Conservation (phyloP, 2,329 filamentous ascomycete genomes). For the Dothideomycetes sp. region DNA sequence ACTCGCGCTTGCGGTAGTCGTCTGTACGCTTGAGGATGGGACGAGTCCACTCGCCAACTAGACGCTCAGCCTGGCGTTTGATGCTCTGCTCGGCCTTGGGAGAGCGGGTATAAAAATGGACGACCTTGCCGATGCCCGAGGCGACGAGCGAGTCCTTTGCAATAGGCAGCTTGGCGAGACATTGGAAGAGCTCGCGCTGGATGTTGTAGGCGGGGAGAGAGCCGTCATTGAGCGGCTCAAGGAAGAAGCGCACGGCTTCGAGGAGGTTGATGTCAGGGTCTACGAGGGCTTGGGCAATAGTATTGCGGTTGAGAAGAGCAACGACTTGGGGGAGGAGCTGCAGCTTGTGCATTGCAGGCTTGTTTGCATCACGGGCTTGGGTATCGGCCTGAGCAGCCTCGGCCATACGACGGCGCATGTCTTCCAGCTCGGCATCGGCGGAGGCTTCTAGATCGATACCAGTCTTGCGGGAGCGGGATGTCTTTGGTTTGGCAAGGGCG, state of each 20-base stretch:
- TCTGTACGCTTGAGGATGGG: constrained; percentile 89
- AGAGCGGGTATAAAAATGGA: constrained; percentile 94
- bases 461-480: constrained; percentile 65
- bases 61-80: constrained; percentile 83
- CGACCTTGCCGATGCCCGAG: constrained; percentile 90
- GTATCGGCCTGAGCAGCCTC: constrained; percentile 81
- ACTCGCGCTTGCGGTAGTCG: constrained; percentile 78
- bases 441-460: constrained; percentile 86
- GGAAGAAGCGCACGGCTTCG: constrained; percentile 91
- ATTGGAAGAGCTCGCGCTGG: constrained; percentile 83
- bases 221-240: constrained; percentile 89
- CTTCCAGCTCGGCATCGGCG: constrained; percentile 80
- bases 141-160: constrained; percentile 84
- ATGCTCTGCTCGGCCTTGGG: constrained; percentile 79
- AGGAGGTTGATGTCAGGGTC: constrained; percentile 93
- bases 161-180: constrained; percentile 70
- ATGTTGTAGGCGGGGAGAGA: constrained; percentile 94
- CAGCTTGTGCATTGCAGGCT: constrained; percentile 84
- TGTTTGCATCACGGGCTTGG: constrained; percentile 62
- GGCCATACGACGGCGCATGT: constrained; percentile 83
- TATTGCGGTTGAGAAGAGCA: constrained; percentile 78
- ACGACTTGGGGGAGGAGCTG: constrained; percentile 88
- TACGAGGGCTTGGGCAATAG: constrained; percentile 70
- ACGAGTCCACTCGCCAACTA: constrained; percentile 92
- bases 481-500: constrained; percentile 72